Percentiles rank a stretch among this genome's conserved stretches.
Conservation (phyloP, 2,329 filamentous ascomycete species). For the Hymenoscyphus repandus region DNA sequence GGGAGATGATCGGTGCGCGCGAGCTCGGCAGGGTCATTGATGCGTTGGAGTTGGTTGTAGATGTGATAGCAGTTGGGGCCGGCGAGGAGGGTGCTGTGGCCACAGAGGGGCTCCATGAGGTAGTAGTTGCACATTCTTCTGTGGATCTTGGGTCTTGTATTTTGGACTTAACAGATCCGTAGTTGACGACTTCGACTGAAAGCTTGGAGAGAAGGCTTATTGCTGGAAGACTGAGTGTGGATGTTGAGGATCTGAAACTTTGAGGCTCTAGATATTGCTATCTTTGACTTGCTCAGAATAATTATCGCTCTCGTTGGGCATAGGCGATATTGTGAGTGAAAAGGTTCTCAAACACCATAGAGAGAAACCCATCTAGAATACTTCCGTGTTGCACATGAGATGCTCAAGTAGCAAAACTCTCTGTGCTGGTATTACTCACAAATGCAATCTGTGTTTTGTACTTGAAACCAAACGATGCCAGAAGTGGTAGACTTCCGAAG, state of each 20-base stretch:
- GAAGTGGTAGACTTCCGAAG: no score
- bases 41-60: conserved; percentile 29
- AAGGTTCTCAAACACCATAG: no score
- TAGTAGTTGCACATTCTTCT: conserved; percentile 29
- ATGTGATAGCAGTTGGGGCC: conserved; percentile 28
- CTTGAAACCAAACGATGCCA: no score
- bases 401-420: no score
- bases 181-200: background rate
- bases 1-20: conserved; percentile 12
- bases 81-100: conserved; percentile 26
- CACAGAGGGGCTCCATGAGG: conserved; percentile 24
- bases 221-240: background rate
- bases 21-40: conserved; percentile 25
- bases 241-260: background rate
- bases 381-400: no score
- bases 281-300: no score
- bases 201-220: background rate
- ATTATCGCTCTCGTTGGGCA: no score
- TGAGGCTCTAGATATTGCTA: no score
- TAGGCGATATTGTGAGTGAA: no score
- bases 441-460: no score
- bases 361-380: no score
- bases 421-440: no score
- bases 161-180: background rate
- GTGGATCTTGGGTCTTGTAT: background rate